Evolutionary conservation across 768 basidiomycete genomes (phyloP).

Genomic region (Leccinum sublutescens): DNA sequence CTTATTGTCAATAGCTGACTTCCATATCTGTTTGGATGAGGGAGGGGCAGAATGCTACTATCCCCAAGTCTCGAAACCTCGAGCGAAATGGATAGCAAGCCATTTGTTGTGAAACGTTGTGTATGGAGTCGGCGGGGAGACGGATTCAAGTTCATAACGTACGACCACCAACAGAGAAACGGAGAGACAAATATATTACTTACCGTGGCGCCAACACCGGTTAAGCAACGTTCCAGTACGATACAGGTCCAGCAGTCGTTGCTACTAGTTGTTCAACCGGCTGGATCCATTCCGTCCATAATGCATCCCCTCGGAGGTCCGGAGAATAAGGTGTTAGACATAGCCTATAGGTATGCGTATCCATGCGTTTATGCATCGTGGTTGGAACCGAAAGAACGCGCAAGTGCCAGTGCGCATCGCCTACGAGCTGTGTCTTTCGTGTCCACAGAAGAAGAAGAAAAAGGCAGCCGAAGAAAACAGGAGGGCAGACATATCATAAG

Average conservation of each 20-base stretch:
- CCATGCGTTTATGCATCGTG: slow-evolving; percentile 10
- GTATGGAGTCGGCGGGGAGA: background rate
- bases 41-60: background rate
- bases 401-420: slow-evolving; percentile 1
- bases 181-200: background rate
- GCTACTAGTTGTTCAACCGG: background rate
- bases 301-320: slow-evolving; percentile 22
- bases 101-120: background rate
- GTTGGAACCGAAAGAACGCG: background rate
- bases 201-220: background rate
- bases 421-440: slow-evolving; percentile 6
- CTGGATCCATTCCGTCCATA: background rate
- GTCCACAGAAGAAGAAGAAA: background rate
- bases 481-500: background rate
- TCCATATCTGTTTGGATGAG: slow-evolving; percentile 3
- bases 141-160: background rate
- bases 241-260: background rate
- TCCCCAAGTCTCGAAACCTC: background rate
- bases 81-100: background rate
- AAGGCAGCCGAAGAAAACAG: background rate
- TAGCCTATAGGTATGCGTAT: background rate
- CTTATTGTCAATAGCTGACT: background rate
- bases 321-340: slow-evolving; percentile 11
- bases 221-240: background rate
- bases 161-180: background rate